These are phyloP conservation scores for Trichoderma asperellum DNA, from an alignment of 2,329 filamentous ascomycete species.

Conservation along the genomic window DNA sequence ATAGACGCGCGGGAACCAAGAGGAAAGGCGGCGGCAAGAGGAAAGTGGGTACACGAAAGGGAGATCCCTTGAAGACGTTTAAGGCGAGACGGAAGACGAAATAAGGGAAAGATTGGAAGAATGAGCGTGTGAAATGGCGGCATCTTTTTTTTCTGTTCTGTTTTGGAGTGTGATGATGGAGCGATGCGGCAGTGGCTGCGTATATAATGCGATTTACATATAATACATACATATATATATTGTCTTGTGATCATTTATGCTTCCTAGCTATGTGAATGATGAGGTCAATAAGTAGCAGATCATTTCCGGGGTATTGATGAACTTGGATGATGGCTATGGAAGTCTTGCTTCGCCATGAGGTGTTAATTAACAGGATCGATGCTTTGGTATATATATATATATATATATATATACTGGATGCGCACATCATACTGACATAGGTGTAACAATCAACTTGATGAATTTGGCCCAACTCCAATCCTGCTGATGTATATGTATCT, in stretches of 20 bases:
- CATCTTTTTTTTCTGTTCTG: not conserved
- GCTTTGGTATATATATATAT: too few relatives aligned
- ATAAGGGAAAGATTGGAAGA: constrained; percentile 18
- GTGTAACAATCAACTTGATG: not conserved
- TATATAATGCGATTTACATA: not conserved
- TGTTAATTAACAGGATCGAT: too few relatives aligned
- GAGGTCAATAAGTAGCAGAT: not conserved
- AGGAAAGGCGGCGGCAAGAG: constrained; percentile 40
- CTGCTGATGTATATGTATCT: too few relatives aligned
- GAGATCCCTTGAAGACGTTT: constrained; percentile 88
- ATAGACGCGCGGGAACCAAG: constrained; percentile 54
- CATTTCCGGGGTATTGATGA: too few relatives aligned
- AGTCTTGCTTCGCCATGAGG: too few relatives aligned
- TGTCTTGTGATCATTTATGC: not conserved
- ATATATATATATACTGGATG: too few relatives aligned
- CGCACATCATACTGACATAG: not conserved
- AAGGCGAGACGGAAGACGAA: constrained; percentile 63
- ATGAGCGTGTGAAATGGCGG: not conserved
- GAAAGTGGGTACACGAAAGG: constrained; percentile 63
- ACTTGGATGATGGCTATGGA: too few relatives aligned
- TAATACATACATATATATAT: not conserved
- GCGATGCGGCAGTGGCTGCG: not conserved
- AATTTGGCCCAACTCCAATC: too few relatives aligned
- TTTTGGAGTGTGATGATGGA: not conserved
- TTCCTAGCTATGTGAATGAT: not conserved